These are phyloP conservation scores for Macadamia tetraphylla DNA, from an alignment of 164 flowering plant species.

Conservation along the genomic window DNA sequence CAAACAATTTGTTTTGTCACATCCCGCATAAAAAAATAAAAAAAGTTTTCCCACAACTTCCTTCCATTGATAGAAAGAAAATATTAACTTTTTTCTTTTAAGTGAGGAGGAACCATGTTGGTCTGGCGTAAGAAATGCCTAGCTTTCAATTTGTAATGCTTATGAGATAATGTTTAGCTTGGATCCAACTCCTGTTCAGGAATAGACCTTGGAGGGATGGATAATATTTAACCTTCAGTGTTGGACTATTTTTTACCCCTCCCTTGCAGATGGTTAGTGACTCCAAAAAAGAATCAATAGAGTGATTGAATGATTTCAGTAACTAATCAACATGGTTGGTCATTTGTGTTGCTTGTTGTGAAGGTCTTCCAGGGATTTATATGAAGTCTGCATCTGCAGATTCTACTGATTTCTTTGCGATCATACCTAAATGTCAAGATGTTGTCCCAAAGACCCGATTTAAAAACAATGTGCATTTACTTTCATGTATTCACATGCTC, in stretches of 20 bases:
- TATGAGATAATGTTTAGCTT: neutral
- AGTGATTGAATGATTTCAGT: neutral
- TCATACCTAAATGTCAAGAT: constrained; percentile 53
- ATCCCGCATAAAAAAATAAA: too few species aligned
- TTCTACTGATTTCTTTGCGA: constrained; percentile 36
- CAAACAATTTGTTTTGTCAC: too few species aligned
- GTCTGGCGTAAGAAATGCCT: too few species aligned
- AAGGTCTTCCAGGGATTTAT: neutral
- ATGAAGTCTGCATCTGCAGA: constrained; percentile 29
- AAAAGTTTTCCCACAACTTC: too few species aligned
- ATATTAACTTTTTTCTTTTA: too few species aligned
- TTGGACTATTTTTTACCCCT: neutral
- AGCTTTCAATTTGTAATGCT: neutral
- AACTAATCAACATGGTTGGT: neutral
- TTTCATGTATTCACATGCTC: neutral
- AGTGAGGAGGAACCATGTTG: too few species aligned
- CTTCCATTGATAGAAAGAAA: too few species aligned
- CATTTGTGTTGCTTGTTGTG: constrained; percentile 4
- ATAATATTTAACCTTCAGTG: neutral
- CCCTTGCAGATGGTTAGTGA: neutral
- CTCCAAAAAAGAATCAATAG: neutral
- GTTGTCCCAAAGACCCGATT: constrained; percentile 63
- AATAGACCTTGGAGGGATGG: too few species aligned
- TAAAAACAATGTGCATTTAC: constrained; percentile 45
- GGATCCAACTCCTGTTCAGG: neutral